Evolutionary conservation across 2,329 filamentous ascomycete species (phyloP).

Genomic region (Nigrospora oryzae): DNA sequence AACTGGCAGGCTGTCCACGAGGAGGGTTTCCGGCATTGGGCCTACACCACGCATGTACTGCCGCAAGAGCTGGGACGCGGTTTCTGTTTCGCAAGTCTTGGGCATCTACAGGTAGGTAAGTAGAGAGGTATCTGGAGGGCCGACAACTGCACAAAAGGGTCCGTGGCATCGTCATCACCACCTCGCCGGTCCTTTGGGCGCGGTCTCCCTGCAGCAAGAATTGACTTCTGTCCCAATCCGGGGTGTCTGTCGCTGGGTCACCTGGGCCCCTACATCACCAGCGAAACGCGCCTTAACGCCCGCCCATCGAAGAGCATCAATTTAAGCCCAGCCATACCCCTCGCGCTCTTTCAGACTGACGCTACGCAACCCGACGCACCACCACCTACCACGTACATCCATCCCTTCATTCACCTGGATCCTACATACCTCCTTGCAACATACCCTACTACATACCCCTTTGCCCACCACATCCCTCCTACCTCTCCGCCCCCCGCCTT

Average conservation of each 20-base stretch:
- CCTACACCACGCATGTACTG: no score
- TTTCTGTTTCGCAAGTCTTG: no score
- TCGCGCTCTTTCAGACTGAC: not conserved
- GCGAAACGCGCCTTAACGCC: slow-evolving; percentile 1
- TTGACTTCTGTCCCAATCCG: slow-evolving; percentile 2
- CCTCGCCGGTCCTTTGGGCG: not conserved
- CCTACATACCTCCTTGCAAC: not conserved
- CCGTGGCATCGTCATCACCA: not conserved
- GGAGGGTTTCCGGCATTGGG: no score
- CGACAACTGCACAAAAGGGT: no score
- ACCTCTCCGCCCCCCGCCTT: no score
- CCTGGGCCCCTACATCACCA: not conserved
- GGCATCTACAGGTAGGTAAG: no score
- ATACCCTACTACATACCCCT: no score
- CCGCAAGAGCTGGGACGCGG: no score
- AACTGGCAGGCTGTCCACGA: no score
- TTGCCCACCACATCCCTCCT: no score
- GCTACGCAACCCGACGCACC: not conserved
- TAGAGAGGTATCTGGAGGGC: no score
- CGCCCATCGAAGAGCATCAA: not conserved
- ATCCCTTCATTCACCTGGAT: not conserved
- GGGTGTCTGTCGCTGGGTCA: not conserved
- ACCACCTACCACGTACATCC: not conserved
- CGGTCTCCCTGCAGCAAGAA: not conserved
- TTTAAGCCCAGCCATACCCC: slow-evolving; percentile 1